A percentile compares a stretch with the other conserved stretches of the same genome.
phyloP scores from a whole-genome alignment of 2,329 filamentous ascomycete species.

The Aspergillus intermedius region DNA sequence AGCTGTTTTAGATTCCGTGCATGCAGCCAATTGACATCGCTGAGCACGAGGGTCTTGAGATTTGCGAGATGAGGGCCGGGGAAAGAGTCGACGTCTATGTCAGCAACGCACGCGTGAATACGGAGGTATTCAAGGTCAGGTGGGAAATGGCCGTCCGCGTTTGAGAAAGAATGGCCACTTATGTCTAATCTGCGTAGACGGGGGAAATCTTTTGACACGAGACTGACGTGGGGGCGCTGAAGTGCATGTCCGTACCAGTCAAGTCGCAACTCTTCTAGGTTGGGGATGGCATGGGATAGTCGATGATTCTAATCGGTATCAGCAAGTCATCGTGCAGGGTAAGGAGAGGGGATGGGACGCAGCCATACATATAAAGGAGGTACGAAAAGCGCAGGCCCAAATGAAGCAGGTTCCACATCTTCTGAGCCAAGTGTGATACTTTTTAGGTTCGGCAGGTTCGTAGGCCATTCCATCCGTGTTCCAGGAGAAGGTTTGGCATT shows the following conservation, averaged over 20 bases:
- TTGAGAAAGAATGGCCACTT: constrained; percentile 16
- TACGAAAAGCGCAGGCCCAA: constrained; percentile 6
- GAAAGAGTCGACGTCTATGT: constrained; percentile 8
- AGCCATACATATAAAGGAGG: constrained; percentile 1
- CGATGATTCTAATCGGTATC: background rate
- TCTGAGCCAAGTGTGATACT: constrained; percentile 18
- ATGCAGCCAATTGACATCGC: constrained; percentile 20
- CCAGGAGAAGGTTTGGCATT: constrained; percentile 12
- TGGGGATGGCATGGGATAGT: constrained; percentile 14
- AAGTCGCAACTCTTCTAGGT: constrained; percentile 28
- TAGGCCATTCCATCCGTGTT: constrained; percentile 15
- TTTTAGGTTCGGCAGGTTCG: constrained; percentile 23
- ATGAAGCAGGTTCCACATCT: constrained; percentile 4
- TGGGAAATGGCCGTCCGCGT: constrained; percentile 18
- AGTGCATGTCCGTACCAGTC: constrained; percentile 19
- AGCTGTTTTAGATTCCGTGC: constrained; percentile 9
- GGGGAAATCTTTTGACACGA: constrained; percentile 11
- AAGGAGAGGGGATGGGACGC: background rate
- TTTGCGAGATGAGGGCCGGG: constrained; percentile 11
- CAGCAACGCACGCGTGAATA: constrained; percentile 17
- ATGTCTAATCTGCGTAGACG: constrained; percentile 24
- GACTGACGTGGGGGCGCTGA: constrained; percentile 11
- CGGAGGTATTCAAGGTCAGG: constrained; percentile 23
- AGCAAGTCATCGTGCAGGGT: background rate
- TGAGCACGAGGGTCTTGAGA: constrained; percentile 23